Conservation (phyloP, 345 rosid species). For the Lepidium aucheri region DNA sequence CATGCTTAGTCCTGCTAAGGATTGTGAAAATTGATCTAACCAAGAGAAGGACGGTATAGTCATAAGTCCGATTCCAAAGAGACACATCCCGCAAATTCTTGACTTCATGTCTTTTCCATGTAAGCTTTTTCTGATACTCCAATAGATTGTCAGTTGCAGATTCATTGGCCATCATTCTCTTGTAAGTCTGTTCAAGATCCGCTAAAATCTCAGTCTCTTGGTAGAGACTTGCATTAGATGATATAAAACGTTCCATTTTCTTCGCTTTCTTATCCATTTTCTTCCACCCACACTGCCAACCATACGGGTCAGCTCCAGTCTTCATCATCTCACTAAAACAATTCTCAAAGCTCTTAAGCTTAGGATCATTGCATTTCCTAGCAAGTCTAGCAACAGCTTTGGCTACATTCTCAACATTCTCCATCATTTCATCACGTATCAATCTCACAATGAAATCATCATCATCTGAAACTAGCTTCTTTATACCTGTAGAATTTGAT, state of each 20-base stretch:
- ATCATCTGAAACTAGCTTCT: constrained; percentile 79
- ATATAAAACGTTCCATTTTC: constrained; percentile 80
- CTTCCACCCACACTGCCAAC: constrained; percentile 64
- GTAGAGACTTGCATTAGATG: constrained; percentile 58
- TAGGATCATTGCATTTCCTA: constrained; percentile 56
- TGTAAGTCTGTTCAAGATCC: constrained; percentile 70
- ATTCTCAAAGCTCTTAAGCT: constrained; percentile 54
- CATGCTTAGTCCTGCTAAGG: constrained; percentile 49
- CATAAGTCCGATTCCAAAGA: constrained; percentile 82
- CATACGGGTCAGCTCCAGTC: constrained; percentile 52
- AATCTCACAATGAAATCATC: constrained; percentile 54
- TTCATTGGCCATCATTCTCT: constrained; percentile 56
- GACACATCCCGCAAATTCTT: constrained; percentile 63
- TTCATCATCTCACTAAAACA: constrained; percentile 48
- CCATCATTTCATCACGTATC: constrained; percentile 64
- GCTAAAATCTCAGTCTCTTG: constrained; percentile 89
- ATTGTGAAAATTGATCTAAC: constrained; percentile 79
- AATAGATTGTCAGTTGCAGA: constrained; percentile 47
- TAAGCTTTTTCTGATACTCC: constrained; percentile 66
- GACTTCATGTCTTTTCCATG: constrained; percentile 83
- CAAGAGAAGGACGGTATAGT: constrained; percentile 59
- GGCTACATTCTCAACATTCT: constrained; percentile 49
- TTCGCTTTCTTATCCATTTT: constrained; percentile 81
- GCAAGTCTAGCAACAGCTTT: constrained; percentile 72
- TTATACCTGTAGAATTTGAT: constrained; percentile 48